phyloP scores from a whole-genome alignment of 169 alveolate genomes.

The Plasmodium blacklocki region DNA sequence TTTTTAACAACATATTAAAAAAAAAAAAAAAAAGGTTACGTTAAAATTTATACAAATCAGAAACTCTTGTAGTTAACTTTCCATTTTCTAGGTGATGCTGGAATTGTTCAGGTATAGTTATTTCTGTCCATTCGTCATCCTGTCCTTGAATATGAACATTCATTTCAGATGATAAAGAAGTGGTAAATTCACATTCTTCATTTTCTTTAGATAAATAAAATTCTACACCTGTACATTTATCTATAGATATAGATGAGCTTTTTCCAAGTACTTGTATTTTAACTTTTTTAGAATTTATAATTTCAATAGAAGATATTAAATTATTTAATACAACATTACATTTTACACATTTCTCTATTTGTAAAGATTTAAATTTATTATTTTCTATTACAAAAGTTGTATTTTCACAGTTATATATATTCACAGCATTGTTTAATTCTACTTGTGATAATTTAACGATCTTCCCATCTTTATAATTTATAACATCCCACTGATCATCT shows the following conservation, averaged over 20 bases:
- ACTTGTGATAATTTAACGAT: constrained; percentile 35
- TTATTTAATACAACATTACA: constrained; percentile 65
- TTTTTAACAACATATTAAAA: background rate
- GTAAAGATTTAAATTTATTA: constrained; percentile 57
- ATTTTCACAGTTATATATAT: constrained; percentile 57
- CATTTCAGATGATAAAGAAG: constrained; percentile 83
- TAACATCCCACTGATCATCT: constrained; percentile 71
- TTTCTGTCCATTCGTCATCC: constrained; percentile 81
- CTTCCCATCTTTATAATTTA: constrained; percentile 35
- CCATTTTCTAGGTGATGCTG: constrained; percentile 78
- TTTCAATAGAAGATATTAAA: constrained; percentile 79
- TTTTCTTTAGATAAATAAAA: constrained; percentile 77
- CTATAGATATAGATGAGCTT: constrained; percentile 80
- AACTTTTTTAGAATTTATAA: constrained; percentile 77
- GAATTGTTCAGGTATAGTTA: constrained; percentile 83
- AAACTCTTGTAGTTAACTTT: constrained; percentile 79
- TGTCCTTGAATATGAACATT: constrained; percentile 77
- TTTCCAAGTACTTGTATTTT: constrained; percentile 79
- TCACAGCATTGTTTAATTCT: constrained; percentile 45
- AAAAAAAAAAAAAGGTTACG: background rate
- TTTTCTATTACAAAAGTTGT: constrained; percentile 36
- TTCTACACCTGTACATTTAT: constrained; percentile 79
- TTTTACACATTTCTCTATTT: constrained; percentile 58
- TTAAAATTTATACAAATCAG: constrained; percentile 81
- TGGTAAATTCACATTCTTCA: constrained; percentile 79